Percentiles rank a stretch among this genome's conserved stretches.
phyloP scores from a whole-genome alignment of 2,329 filamentous ascomycete genomes.

The Thielaviopsis populi region DNA sequence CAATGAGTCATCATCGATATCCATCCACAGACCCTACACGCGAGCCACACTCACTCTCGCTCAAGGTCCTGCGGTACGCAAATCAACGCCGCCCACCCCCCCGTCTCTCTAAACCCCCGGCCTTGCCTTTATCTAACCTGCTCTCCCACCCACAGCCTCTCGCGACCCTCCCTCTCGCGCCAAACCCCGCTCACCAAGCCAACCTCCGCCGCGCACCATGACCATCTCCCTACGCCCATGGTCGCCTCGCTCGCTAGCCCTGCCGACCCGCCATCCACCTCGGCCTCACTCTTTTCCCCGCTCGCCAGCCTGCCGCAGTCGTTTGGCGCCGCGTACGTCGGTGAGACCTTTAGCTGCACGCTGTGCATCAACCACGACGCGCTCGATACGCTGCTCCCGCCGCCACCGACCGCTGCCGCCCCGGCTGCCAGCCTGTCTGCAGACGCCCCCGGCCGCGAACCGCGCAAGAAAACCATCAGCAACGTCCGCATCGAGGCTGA shows the following conservation, averaged over 20 bases:
- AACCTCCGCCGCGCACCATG: slow-evolving; percentile 29
- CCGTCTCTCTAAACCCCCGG: neutral
- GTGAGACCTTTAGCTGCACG: slow-evolving; percentile 87
- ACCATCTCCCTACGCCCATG: slow-evolving; percentile 17
- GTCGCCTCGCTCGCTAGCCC: slow-evolving; percentile 10
- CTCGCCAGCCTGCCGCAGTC: slow-evolving; percentile 27
- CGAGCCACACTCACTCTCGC: slow-evolving; percentile 63
- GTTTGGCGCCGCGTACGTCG: slow-evolving; percentile 90
- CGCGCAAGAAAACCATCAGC: slow-evolving; percentile 39
- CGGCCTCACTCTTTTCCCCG: slow-evolving; percentile 13
- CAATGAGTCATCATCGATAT: slow-evolving; percentile 45
- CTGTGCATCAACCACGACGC: slow-evolving; percentile 88
- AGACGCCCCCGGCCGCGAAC: slow-evolving; percentile 14
- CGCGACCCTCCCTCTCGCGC: slow-evolving; percentile 59
- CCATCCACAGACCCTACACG: slow-evolving; percentile 45
- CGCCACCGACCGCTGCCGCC: slow-evolving; percentile 7
- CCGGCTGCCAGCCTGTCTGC: slow-evolving; percentile 14
- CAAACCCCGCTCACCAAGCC: slow-evolving; percentile 39
- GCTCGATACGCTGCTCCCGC: slow-evolving; percentile 20
- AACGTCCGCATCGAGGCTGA: slow-evolving; percentile 76
- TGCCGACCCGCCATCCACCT: neutral
- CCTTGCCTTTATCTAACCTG: neutral
- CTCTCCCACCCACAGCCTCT: slow-evolving; percentile 42
- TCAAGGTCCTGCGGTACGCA: slow-evolving; percentile 56
- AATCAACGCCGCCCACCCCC: neutral